These are phyloP conservation scores for Exsudoporus frostii DNA, from an alignment of 768 basidiomycete genomes.

Conservation along the genomic window DNA sequence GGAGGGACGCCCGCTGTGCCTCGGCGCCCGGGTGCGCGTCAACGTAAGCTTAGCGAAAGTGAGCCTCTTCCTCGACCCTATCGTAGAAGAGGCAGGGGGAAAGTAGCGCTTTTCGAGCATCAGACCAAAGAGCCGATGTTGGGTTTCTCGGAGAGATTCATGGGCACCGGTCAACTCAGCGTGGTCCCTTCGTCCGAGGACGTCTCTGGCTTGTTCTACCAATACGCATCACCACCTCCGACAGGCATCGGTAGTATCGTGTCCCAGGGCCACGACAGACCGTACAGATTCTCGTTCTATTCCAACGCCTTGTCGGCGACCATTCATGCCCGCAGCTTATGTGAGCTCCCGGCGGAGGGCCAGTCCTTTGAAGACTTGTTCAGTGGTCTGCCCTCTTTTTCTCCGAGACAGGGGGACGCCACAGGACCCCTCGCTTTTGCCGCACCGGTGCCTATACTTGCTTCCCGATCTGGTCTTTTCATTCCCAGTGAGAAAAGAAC, in stretches of 20 bases:
- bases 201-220: slow-evolving; percentile 23
- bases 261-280: slow-evolving; percentile 71
- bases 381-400: slow-evolving; percentile 40
- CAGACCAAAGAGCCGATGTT: slow-evolving; percentile 47
- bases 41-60: slow-evolving; percentile 86
- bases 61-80: slow-evolving; percentile 61
- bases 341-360: slow-evolving; percentile 90
- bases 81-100: slow-evolving; percentile 65
- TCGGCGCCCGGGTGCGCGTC: slow-evolving; percentile 44
- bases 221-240: slow-evolving; percentile 8
- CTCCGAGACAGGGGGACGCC: slow-evolving; percentile 5
- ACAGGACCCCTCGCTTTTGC: neutral
- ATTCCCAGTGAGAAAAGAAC: slow-evolving; percentile 9
- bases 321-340: slow-evolving; percentile 89
- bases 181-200: slow-evolving; percentile 42
- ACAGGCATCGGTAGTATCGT: slow-evolving; percentile 33
- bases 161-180: slow-evolving; percentile 31
- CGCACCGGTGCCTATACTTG: slow-evolving; percentile 8
- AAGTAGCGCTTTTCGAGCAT: slow-evolving; percentile 87
- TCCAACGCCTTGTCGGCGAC: slow-evolving; percentile 89
- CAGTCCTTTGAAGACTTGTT: slow-evolving; percentile 94
- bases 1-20: slow-evolving; percentile 8
- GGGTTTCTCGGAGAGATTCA: slow-evolving; percentile 41
- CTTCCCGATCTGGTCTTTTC: slow-evolving; percentile 1
- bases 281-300: slow-evolving; percentile 98